These are phyloP conservation scores for Coniella lustricola DNA, from an alignment of 2,329 filamentous ascomycete genomes.

Conservation along the genomic window DNA sequence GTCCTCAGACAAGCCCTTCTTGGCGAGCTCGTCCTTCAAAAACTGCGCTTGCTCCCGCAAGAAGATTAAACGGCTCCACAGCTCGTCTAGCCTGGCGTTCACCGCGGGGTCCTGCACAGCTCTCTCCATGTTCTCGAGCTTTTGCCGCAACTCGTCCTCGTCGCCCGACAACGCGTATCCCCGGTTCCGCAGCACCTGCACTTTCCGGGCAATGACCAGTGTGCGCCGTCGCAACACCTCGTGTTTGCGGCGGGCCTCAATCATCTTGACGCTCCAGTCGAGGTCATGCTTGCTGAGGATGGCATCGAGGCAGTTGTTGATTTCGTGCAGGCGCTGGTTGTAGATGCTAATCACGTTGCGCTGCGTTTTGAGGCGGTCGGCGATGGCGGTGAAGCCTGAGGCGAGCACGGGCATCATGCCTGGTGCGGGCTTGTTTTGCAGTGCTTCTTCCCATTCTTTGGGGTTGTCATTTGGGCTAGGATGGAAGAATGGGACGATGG, in stretches of 20 bases:
- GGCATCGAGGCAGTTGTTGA: constrained; percentile 66
- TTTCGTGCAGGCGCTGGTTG: constrained; percentile 67
- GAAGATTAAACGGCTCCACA: constrained; percentile 75
- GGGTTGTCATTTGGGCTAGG: constrained; percentile 65
- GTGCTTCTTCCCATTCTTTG: constrained; percentile 76
- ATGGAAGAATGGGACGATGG: constrained; percentile 68
- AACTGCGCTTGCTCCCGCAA: constrained; percentile 66
- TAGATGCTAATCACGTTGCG: constrained; percentile 61
- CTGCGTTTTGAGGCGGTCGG: constrained; percentile 66
- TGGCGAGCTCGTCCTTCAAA: constrained; percentile 67
- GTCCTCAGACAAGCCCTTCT: constrained; percentile 49
- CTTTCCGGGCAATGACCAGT: constrained; percentile 67
- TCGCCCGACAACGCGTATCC: constrained; percentile 74
- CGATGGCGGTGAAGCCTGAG: constrained; percentile 65
- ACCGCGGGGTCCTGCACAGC: constrained; percentile 68
- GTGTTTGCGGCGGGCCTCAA: constrained; percentile 67
- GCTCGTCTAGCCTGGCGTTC: constrained; percentile 70
- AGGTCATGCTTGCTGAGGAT: constrained; percentile 73
- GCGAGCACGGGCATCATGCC: constrained; percentile 72
- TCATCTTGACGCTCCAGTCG: constrained; percentile 64
- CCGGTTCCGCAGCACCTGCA: constrained; percentile 72
- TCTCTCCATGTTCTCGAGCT: constrained; percentile 62
- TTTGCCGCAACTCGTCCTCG: constrained; percentile 70
- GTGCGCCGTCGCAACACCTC: constrained; percentile 66
- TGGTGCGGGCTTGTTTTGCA: constrained; percentile 69